phyloP scores from a whole-genome alignment of 768 basidiomycete species.

The Fomitopsis pulvina region DNA sequence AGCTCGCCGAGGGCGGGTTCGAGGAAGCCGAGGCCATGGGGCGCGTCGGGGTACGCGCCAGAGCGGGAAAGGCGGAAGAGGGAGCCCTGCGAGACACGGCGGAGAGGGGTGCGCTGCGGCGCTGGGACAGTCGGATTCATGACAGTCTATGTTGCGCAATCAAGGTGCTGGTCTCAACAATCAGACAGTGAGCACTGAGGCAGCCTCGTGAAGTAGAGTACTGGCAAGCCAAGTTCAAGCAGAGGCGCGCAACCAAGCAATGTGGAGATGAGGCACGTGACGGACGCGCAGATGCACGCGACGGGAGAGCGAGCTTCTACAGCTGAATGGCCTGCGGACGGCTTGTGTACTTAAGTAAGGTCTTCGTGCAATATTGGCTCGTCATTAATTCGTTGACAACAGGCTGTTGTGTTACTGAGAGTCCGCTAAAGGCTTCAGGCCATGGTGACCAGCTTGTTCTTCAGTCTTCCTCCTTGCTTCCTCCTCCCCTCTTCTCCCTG shows the following conservation, averaged over 20 bases:
- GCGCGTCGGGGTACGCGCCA: conserved; percentile 62
- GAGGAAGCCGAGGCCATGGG: conserved; percentile 80
- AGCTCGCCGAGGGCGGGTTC: conserved; percentile 82
- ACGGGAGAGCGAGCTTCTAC: too few relatives aligned
- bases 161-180: too few relatives aligned
- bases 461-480: neutral
- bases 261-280: neutral
- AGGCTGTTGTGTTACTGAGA: too few relatives aligned
- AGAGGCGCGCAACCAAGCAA: too few relatives aligned
- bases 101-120: conserved; percentile 37
- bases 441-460: neutral
- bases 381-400: too few relatives aligned
- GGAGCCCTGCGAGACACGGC: conserved; percentile 88
- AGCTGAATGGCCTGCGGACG: too few relatives aligned
- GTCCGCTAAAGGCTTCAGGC: neutral
- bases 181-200: too few relatives aligned
- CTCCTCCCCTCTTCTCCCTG: neutral
- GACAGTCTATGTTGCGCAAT: conserved; percentile 69
- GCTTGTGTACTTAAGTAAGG: too few relatives aligned
- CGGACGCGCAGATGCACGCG: neutral
- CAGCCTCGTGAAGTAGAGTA: too few relatives aligned
- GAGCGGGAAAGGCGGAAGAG: conserved; percentile 82
- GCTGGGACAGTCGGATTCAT: neutral
- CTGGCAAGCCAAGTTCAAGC: too few relatives aligned
- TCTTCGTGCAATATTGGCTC: too few relatives aligned